Conservation (phyloP, 2,329 filamentous ascomycete genomes). For the Nannizziopsis barbatae region DNA sequence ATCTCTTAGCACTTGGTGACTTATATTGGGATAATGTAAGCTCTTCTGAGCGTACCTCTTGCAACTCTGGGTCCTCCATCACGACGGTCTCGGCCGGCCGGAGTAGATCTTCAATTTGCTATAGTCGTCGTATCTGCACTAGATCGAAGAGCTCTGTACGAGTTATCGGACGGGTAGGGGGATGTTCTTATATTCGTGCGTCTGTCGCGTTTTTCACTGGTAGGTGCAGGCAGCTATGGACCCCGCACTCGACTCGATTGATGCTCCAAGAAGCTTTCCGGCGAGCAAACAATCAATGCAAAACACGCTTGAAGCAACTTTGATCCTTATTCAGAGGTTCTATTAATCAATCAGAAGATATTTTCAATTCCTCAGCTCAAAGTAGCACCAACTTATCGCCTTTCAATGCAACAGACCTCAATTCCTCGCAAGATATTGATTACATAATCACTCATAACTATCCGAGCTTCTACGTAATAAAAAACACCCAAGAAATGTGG, state of each 20-base stretch:
- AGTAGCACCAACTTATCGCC: not conserved
- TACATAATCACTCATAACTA: slow-evolving; percentile 3
- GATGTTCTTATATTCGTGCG: too few species aligned
- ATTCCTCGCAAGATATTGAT: not conserved
- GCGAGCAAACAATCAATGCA: not conserved
- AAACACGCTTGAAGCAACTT: not conserved
- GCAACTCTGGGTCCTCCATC: slow-evolving; percentile 57
- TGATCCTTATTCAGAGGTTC: too few species aligned
- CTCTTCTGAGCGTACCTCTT: slow-evolving; percentile 39
- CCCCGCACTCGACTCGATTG: not conserved
- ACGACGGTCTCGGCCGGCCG: too few species aligned
- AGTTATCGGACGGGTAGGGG: too few species aligned
- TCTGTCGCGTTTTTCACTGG: too few species aligned
- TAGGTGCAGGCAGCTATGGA: too few species aligned
- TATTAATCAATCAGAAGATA: too few species aligned
- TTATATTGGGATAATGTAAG: not conserved
- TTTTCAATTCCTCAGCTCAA: not conserved
- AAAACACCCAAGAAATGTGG: slow-evolving; percentile 1
- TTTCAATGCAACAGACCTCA: not conserved
- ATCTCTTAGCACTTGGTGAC: not conserved
- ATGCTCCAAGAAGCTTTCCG: slow-evolving; percentile 3
- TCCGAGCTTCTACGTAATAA: not conserved
- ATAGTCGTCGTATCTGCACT: too few species aligned
- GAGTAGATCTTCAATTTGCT: too few species aligned
- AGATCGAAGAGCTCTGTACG: too few species aligned